Percentiles rank a stretch among this genome's conserved stretches.
Evolutionary conservation across 257 asterid species (phyloP).

Genomic region (Petrea volubilis): DNA sequence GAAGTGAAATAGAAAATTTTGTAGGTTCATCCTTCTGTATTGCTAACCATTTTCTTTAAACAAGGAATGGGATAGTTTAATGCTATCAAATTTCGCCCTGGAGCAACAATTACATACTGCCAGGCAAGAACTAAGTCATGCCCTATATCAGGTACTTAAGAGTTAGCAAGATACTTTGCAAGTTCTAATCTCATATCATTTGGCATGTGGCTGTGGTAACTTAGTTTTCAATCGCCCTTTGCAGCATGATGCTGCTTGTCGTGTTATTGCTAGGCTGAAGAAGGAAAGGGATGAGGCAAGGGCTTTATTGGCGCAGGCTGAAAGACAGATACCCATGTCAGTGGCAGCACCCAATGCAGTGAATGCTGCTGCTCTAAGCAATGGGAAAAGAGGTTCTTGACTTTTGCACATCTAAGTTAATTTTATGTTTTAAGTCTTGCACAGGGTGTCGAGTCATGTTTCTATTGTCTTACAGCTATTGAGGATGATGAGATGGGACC

Average conservation of each 20-base stretch:
- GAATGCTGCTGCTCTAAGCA: constrained; percentile 58
- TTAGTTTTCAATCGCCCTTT: constrained; percentile 20
- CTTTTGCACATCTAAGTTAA: not conserved
- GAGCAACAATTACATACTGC: constrained; percentile 95
- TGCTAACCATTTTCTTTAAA: constrained; percentile 12
- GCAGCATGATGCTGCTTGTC: constrained; percentile 99
- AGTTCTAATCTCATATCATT: not conserved
- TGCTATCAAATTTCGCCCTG: constrained; percentile 94
- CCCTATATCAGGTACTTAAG: constrained; percentile 78
- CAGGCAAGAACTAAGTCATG: constrained; percentile 98
- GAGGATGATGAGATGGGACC: constrained; percentile 78
- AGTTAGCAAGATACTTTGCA: not conserved
- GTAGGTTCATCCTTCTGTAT: not conserved
- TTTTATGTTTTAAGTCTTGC: constrained; percentile 6
- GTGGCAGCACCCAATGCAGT: constrained; percentile 41
- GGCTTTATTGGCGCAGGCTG: constrained; percentile 75
- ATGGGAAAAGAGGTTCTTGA: constrained; percentile 89
- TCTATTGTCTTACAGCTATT: constrained; percentile 50
- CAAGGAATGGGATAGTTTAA: constrained; percentile 97
- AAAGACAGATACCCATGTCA: constrained; percentile 76
- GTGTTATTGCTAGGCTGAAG: constrained; percentile 97
- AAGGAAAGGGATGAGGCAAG: constrained; percentile 98
- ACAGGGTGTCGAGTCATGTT: constrained; percentile 23
- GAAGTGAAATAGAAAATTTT: not conserved
- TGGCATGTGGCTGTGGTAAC: constrained; percentile 8